Evolutionary conservation across 2,329 filamentous ascomycete species (phyloP), one percentile per base, ranked within the genome.

Genomic region (Alternaria angustiovoidea): DNA sequence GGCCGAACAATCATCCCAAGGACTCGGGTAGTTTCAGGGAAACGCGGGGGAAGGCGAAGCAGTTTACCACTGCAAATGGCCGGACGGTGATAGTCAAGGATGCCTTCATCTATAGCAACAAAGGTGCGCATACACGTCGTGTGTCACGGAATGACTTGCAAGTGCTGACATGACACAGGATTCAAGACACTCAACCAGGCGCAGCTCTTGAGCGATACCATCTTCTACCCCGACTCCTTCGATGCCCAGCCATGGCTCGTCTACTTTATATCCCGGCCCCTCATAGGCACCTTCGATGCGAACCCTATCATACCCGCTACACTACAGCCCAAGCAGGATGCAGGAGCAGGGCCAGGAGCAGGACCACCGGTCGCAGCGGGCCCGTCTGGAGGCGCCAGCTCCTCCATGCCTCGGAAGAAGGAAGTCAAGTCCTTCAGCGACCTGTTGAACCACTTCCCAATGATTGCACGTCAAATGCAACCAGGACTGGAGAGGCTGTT

Each of bases 391-490:
- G 59, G 66, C 32, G 53, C 68, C 44, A 75, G 69, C 44, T 75
- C 74, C 41, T 80, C 84, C 30, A 76, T 84, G 41, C 87, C 88
- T 6, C 86, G 86, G 63, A 97, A 97, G 81, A 97, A 96, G 79
- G 92, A 96, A 61, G 91, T 99, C 75, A 93, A 89, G 79, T 92
- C 87, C 34, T 99, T 99, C 75, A 89, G 91, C 62, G 95, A 98
- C 66, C 85, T 99, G 14, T 84, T 99, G 42, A 91, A 92, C 67
- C 89, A 93, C 69, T 99, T 98, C 67, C 95, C 95, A 1, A 91
- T 96, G 87, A 98, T 99, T 70, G 93, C 94, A 24, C 87, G 92
- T 61, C 95, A 99, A 78, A 97, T 99, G 93, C 93, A 97, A 70
- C 87, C 90, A 2, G 95, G 95, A 0, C 80, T 99, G 34, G 94